These are phyloP conservation scores for Kodamaea fukazawae DNA, from an alignment of 805 yeast genomes.

Conservation along the genomic window DNA sequence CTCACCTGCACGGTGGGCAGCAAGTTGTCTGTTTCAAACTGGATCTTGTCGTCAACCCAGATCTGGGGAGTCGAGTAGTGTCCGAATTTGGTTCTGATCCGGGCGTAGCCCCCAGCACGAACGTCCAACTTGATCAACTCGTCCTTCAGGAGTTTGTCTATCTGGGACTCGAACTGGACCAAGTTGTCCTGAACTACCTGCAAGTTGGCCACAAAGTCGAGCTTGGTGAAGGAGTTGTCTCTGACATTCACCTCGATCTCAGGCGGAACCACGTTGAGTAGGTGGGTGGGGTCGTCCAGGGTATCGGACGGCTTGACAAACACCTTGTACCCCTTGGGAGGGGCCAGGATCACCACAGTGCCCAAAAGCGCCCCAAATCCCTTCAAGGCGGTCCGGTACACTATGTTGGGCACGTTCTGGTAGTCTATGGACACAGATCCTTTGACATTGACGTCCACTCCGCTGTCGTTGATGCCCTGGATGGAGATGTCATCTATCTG, in stretches of 20 bases:
- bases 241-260: constrained; percentile 20
- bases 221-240: constrained; percentile 18
- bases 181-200: constrained; percentile 17
- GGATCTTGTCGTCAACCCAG: constrained; percentile 13
- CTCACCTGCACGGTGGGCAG: constrained; percentile 17
- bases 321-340: constrained; percentile 16
- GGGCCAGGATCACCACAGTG: constrained; percentile 20
- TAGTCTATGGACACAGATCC: constrained; percentile 28
- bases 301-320: constrained; percentile 16
- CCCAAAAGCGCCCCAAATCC: constrained; percentile 24
- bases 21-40: constrained; percentile 11
- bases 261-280: constrained; percentile 26
- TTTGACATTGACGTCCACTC: constrained; percentile 27
- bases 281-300: constrained; percentile 16
- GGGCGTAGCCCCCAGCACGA: constrained; percentile 18
- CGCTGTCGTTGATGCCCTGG: constrained; percentile 20
- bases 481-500: constrained; percentile 25
- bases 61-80: constrained; percentile 15
- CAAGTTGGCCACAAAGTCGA: constrained; percentile 25
- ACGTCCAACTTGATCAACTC: constrained; percentile 18
- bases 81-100: constrained; percentile 17
- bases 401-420: constrained; percentile 19
- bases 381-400: constrained; percentile 22
- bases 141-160: constrained; percentile 10
- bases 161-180: constrained; percentile 12